These are phyloP conservation scores for Podaxis sp. DNA, from an alignment of 768 basidiomycete species.

Conservation along the genomic window DNA sequence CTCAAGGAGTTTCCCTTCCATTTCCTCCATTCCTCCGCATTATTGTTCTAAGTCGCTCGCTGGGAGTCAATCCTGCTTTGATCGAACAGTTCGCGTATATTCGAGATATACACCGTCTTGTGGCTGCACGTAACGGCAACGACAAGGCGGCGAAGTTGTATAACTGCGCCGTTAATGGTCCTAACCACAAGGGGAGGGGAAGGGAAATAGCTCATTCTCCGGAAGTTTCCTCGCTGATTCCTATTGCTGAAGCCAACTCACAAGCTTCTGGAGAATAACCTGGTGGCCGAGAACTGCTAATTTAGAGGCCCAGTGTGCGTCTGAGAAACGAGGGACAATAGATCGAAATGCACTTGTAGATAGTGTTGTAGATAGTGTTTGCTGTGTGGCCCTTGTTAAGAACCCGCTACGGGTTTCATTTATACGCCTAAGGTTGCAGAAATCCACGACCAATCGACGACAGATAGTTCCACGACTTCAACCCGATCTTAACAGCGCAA, in stretches of 20 bases:
- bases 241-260: conserved; percentile 8
- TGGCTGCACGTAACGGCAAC: background rate
- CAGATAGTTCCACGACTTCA: too few species aligned
- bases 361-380: background rate
- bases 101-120: conserved; percentile 1
- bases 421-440: too few species aligned
- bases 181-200: background rate
- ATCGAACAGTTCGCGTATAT: conserved; percentile 10
- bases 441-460: too few species aligned
- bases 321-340: background rate
- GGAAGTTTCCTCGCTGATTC: background rate
- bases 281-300: background rate
- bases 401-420: too few species aligned
- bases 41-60: conserved; percentile 9
- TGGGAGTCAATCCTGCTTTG: background rate
- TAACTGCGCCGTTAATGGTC: background rate
- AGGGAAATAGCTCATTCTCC: background rate
- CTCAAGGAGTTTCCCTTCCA: background rate
- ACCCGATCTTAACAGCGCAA: too few species aligned
- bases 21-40: conserved; percentile 12
- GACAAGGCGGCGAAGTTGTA: conserved; percentile 1
- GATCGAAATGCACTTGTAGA: background rate
- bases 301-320: background rate
- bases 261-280: background rate
- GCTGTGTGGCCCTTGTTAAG: too few species aligned